A percentile compares a stretch with the other conserved stretches of the same genome.
Evolutionary conservation across 257 asterid genomes (phyloP).

Genomic region (Haberlea rhodopensis): DNA sequence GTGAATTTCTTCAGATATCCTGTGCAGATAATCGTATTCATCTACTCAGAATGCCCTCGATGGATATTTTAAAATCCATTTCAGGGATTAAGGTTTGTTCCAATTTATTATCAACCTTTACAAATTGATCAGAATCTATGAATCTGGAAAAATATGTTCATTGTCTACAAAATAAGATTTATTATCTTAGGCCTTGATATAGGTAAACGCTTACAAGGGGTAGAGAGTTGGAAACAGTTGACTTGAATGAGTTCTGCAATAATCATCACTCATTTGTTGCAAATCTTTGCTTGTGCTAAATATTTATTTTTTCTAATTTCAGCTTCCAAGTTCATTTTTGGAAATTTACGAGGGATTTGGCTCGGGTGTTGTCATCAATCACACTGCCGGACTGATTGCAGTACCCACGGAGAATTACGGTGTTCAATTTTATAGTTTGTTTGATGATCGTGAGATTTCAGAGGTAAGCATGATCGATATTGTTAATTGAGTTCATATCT

Average conservation of each 20-base stretch:
- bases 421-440: conserved; percentile 73
- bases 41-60: conserved; percentile 75
- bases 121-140: conserved; percentile 15
- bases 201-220: conserved; percentile 11
- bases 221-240: conserved; percentile 5
- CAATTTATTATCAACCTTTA: conserved; percentile 1
- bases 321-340: conserved; percentile 62
- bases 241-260: background rate
- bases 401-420: conserved; percentile 80
- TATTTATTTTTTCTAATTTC: conserved; percentile 30
- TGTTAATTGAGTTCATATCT: conserved; percentile 14
- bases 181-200: conserved; percentile 10
- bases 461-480: conserved; percentile 54
- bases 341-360: conserved; percentile 47
- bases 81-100: conserved; percentile 86
- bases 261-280: background rate
- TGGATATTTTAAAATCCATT: conserved; percentile 74
- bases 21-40: conserved; percentile 86
- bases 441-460: conserved; percentile 81
- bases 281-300: conserved; percentile 16
- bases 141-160: conserved; percentile 2
- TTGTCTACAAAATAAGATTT: background rate
- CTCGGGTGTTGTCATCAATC: conserved; percentile 49
- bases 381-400: conserved; percentile 62
- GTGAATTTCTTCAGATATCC: conserved; percentile 69